Conservation (phyloP, 208 protist genomes). For the Kentomonas sorsogonicus region DNA sequence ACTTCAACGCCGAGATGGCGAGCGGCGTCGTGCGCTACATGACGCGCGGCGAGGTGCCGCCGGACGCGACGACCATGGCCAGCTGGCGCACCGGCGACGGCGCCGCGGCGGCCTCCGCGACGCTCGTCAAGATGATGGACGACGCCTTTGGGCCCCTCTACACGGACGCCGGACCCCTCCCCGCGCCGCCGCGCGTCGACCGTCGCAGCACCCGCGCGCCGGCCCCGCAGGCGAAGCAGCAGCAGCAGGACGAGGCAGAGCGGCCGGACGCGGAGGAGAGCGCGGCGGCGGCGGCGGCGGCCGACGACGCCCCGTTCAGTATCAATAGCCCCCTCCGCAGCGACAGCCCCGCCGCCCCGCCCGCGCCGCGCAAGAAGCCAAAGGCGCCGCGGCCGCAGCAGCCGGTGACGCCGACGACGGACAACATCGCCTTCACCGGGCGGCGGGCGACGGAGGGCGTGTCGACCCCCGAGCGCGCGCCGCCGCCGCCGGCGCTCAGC, state of each 20-base stretch:
- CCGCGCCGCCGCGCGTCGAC: not conserved
- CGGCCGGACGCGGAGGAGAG: no score
- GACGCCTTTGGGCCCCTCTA: not conserved
- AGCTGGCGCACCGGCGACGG: slow-evolving; percentile 24
- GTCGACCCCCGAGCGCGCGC: no score
- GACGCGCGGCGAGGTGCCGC: slow-evolving; percentile 25
- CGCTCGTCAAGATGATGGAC: not conserved
- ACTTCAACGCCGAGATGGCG: slow-evolving; percentile 77
- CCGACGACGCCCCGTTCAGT: no score
- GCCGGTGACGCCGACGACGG: no score
- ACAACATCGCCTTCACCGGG: no score
- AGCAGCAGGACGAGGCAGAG: not conserved
- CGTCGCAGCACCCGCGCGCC: not conserved
- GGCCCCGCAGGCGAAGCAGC: not conserved
- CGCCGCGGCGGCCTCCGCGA: not conserved
- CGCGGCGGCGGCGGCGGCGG: no score
- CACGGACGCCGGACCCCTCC: not conserved
- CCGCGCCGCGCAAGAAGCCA: no score
- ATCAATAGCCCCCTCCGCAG: no score
- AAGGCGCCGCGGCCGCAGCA: no score
- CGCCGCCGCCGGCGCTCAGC: no score
- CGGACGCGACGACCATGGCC: slow-evolving; percentile 29
- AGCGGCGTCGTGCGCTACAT: slow-evolving; percentile 47
- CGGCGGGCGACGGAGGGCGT: no score
- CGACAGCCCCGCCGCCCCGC: not conserved